Base-by-base conservation (phyloP, 2,329 filamentous ascomycete species). In the Coniella lustricola region DNA sequence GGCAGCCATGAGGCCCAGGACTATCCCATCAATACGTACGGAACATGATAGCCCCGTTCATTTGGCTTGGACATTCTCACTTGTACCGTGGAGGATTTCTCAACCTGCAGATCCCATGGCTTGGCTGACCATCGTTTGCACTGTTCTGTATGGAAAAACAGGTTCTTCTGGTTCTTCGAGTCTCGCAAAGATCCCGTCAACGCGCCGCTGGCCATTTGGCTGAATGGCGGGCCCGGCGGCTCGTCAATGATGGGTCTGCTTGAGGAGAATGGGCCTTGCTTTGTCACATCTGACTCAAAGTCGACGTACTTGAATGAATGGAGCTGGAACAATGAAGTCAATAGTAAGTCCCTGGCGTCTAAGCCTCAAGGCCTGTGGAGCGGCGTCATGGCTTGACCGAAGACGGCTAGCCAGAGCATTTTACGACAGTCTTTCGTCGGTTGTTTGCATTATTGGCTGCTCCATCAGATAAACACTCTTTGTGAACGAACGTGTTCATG, bases 221-320 rank as follows among this genome's bases (percentile, higher is more conserved):
- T 82, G 44, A 81, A 79, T 59, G 79, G 79, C 22, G 79, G 79
- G 2, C 79, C 79, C 3, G 79, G 79, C 12, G 69, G 67, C 36
- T 76, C 72, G 54, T 76, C 72, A 35, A 73, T 80, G 70, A 64
- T 75, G 40, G 62, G 76, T 66, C 9, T 66, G 72, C 49, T 81
- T 72, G 60, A 67, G 62, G 48, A 77, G 75, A 63, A 67, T 66
- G 78, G 78, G 7, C 68, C 66, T 38, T 83, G 79, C 57, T 64
- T 67, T 22, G 66, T 82, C 36, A 72, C 74, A 34, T 60, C 64
- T 20, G 72, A 77, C 34, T 74, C 71, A 37, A 75, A 76, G 58
- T 64, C 64, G 7, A 72, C 70, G 0, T 60, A 60, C n/a, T 52
- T 66, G 7, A 82, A 82, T 48, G 75, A 76, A 0, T 81, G 74